These are phyloP conservation scores for Paecilomyces fulvus DNA, from an alignment of 2,329 filamentous ascomycete species.

Conservation along the genomic window DNA sequence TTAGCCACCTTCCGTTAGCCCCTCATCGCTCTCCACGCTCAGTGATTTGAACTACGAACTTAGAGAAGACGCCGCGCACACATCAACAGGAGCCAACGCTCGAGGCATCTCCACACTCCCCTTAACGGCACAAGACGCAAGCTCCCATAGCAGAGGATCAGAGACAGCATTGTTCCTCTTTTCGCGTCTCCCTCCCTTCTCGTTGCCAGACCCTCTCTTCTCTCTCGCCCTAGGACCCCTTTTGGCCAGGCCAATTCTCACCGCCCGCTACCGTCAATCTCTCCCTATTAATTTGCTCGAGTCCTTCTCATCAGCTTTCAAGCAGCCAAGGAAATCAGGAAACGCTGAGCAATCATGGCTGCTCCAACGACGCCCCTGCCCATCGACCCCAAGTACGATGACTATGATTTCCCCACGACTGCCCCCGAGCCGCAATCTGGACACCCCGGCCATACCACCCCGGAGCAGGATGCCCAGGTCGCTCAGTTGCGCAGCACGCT, in stretches of 20 bases:
- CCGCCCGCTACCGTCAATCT: conserved; percentile 2
- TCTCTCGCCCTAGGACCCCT: conserved; percentile 4
- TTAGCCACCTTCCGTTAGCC: neutral
- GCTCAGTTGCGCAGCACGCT: conserved; percentile 76
- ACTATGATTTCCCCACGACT: conserved; percentile 85
- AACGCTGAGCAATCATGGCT: conserved; percentile 20
- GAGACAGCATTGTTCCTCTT: conserved; percentile 4
- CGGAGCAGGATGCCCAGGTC: conserved; percentile 82
- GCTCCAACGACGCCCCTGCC: conserved; percentile 28
- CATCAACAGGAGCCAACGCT: neutral
- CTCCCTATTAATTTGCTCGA: neutral
- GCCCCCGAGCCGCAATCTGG: conserved; percentile 62
- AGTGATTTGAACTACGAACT: neutral
- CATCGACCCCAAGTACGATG: conserved; percentile 83
- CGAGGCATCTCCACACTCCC: neutral
- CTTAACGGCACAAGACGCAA: neutral
- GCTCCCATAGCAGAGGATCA: neutral
- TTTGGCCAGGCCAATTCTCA: conserved; percentile 1
- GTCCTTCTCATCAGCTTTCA: neutral
- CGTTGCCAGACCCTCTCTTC: conserved; percentile 12
- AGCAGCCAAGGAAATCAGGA: neutral
- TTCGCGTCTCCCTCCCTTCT: conserved; percentile 6
- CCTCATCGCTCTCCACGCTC: neutral
- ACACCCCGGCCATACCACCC: conserved; percentile 79
- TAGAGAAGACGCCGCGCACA: neutral